phyloP scores from a whole-genome alignment of 1,284 basidiomycete species.

The Leccinum holopus region DNA sequence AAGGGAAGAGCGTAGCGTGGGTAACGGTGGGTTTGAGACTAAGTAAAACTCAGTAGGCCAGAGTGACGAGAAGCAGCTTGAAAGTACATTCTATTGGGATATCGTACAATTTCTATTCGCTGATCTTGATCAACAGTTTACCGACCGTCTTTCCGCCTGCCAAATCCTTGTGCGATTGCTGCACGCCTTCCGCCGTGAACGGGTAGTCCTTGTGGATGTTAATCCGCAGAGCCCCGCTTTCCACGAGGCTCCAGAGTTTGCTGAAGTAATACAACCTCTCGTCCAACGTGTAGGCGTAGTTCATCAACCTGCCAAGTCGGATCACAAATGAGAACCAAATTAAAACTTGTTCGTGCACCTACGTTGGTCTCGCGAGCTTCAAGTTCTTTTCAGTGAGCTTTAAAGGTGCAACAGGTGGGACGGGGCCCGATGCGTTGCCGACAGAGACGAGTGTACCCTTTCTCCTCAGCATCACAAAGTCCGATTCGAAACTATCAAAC shows the following conservation, averaged over 20 bases:
- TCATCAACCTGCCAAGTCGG: constrained; percentile 45
- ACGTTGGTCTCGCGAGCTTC: constrained; percentile 76
- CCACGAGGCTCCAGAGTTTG: constrained; percentile 67
- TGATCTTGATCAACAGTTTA: constrained; percentile 76
- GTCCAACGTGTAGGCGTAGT: constrained; percentile 46
- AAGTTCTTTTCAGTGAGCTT: constrained; percentile 83
- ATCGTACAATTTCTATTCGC: background rate
- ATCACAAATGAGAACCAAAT: background rate
- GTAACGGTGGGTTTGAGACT: background rate
- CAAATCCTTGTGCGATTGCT: constrained; percentile 79
- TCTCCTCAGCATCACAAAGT: constrained; percentile 78
- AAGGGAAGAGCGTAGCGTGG: background rate
- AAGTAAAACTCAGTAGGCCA: background rate
- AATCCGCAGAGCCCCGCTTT: constrained; percentile 64
- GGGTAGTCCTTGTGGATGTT: constrained; percentile 78
- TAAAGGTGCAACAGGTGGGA: constrained; percentile 70
- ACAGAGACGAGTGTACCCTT: constrained; percentile 88
- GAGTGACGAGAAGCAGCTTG: background rate
- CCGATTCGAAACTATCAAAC: constrained; percentile 65
- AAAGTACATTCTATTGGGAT: background rate
- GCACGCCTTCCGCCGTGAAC: constrained; percentile 80
- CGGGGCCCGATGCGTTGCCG: constrained; percentile 88
- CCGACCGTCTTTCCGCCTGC: constrained; percentile 77
- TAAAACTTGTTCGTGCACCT: constrained; percentile 29
- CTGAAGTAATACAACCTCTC: constrained; percentile 44